Base-by-base conservation (phyloP, 805 yeast species). In the Metschnikowia borealis region DNA sequence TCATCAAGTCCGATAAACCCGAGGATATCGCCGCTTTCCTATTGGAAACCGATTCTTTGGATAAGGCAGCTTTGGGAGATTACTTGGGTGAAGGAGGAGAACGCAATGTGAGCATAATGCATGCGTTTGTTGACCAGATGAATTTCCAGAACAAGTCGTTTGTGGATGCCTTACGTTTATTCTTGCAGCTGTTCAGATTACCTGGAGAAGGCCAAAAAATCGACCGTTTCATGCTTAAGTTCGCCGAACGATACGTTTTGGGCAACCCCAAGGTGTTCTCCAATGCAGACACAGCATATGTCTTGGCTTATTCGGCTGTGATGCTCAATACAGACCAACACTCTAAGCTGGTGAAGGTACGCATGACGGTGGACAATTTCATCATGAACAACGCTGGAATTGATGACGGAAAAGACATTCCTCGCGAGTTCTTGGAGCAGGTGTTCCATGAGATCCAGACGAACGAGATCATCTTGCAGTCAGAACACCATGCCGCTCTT, bases 191-290 rank as follows among this genome's bases (percentile, higher is more conserved):
- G 44, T 95, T 94, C 71, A 78, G 99, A 65, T 77, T 94, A 52
- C 99, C 99, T 2, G 99, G 99, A 46, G 99, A 94, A 70, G 91
- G 97, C 5, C 99, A 94, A 70, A 92, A 94, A 63, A 92, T 94
- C 64, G 99, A 94, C 74, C 79, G 99, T 59, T 89, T 84, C 64
- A 89, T 95, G 97, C 80, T 94, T 65, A 92, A 94, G 63, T 95
- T 95, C 73, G 99, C 99, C 5, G 96, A 89, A 67, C 78, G 96
- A 57, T 94, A 84, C 63, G 84, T 84, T 20, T 83, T 87, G 56
- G 97, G 92, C 54, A 94, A 94, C 63, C 96, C 97, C 8, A 75
- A 75, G n/a, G 77, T 84, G 0, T 92, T 92, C 67, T 83, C 96
- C 0, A 88, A 88, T 61, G 97, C 98, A 3, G 98, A 90, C 62